Evolutionary conservation across 306 rosid genomes (phyloP).

Genomic region (Delonix regia): DNA sequence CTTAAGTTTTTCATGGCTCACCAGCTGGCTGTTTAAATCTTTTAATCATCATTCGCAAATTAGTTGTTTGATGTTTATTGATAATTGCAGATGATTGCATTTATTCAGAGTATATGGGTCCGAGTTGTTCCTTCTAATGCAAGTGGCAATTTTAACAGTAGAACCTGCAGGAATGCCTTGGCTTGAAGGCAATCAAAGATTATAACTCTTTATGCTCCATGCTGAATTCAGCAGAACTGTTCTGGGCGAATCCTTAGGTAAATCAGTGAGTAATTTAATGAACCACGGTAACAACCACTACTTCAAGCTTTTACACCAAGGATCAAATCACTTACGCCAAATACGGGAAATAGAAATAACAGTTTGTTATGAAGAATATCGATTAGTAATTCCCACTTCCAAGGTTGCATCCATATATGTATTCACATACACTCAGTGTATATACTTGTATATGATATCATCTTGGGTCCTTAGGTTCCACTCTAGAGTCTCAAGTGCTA

Average conservation of each 20-base stretch:
- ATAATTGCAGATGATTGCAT: conserved; percentile 67
- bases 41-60: not conserved
- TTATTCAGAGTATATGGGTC: conserved; percentile 67
- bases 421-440: not conserved
- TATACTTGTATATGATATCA: not conserved
- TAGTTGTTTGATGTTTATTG: not conserved
- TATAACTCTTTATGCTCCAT: not conserved
- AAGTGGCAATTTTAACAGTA: conserved; percentile 35
- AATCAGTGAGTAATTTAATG: conserved; percentile 13
- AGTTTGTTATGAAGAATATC: conserved; percentile 16
- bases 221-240: conserved; percentile 20
- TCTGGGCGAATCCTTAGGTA: conserved; percentile 13
- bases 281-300: not conserved
- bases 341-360: conserved; percentile 10
- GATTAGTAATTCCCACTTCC: not conserved
- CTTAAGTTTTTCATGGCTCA: not conserved
- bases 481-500: not conserved
- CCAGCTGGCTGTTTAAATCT: not conserved
- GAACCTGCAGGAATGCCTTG: conserved; percentile 47
- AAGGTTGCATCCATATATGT: not conserved
- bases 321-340: not conserved
- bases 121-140: conserved; percentile 45
- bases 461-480: not conserved
- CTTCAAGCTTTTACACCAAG: not conserved
- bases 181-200: conserved; percentile 24